phyloP scores from a whole-genome alignment of 2,329 filamentous ascomycete species.

The Annulohypoxylon truncatum region DNA sequence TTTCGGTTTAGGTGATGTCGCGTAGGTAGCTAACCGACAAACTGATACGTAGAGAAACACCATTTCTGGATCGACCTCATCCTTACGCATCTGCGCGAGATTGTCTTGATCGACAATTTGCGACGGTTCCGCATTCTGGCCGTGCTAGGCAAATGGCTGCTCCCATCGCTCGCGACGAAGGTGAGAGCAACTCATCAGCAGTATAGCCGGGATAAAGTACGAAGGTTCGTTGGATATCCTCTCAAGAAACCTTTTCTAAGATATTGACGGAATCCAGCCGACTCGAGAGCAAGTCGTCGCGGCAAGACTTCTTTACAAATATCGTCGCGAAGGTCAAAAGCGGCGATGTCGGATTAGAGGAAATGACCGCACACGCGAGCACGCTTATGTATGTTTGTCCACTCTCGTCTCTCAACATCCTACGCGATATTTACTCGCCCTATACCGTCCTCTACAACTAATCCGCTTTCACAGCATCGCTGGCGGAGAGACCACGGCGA shows the following conservation, averaged over 20 bases:
- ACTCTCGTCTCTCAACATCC: neutral
- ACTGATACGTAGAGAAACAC: conserved; percentile 9
- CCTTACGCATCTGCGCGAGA: conserved; percentile 17
- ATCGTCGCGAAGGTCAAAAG: conserved; percentile 27
- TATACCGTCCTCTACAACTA: neutral
- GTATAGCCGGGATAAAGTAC: conserved; percentile 28
- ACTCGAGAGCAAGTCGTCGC: conserved; percentile 12
- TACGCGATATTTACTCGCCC: neutral
- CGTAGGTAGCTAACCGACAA: too few species aligned
- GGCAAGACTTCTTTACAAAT: conserved; percentile 36
- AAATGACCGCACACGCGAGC: conserved; percentile 36
- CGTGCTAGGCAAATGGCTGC: neutral
- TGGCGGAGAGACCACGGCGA: conserved; percentile 34
- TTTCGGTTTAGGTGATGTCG: neutral
- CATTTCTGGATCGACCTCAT: conserved; percentile 37
- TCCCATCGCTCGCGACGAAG: conserved; percentile 15
- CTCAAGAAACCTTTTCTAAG: neutral
- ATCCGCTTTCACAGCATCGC: conserved; percentile 17
- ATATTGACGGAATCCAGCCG: conserved; percentile 16
- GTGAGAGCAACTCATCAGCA: conserved; percentile 20
- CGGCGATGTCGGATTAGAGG: conserved; percentile 26
- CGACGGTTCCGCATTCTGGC: conserved; percentile 19
- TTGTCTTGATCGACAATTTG: conserved; percentile 34
- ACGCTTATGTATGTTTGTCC: conserved; percentile 13
- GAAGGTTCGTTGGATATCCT: conserved; percentile 9